Percentiles rank a stretch among this genome's conserved stretches.
phyloP scores from a whole-genome alignment of 345 rosid species.

The Excoecaria cochinchinensis region DNA sequence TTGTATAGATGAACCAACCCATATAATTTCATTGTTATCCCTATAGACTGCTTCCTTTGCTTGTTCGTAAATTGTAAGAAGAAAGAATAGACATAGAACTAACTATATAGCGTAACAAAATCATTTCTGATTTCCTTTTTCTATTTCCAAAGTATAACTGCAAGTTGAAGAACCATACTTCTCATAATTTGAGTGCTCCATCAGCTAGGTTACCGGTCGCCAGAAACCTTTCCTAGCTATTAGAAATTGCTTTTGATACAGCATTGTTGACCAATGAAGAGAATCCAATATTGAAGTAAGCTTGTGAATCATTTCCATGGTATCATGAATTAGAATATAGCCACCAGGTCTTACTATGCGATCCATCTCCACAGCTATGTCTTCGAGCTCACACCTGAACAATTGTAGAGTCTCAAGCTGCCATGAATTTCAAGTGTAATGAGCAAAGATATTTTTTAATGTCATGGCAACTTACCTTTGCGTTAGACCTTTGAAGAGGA shows the following conservation, averaged over 20 bases:
- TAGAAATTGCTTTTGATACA: conserved; percentile 62
- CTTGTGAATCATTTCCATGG: conserved; percentile 49
- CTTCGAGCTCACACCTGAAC: conserved; percentile 60
- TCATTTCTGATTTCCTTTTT: not conserved
- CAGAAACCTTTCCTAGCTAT: conserved; percentile 72
- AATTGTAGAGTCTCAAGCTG: conserved; percentile 2
- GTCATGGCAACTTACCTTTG: conserved; percentile 41
- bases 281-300: conserved; percentile 51
- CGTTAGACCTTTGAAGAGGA: conserved; percentile 45
- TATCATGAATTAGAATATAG: conserved; percentile 72
- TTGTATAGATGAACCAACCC: not conserved
- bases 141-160: not conserved
- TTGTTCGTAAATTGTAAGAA: not conserved
- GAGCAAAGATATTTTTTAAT: not conserved
- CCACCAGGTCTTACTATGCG: conserved; percentile 82
- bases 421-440: not conserved
- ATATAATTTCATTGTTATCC: not conserved
- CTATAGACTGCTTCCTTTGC: not conserved
- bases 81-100: not conserved
- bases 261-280: conserved; percentile 64
- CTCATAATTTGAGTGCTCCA: conserved; percentile 2
- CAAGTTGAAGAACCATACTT: not conserved
- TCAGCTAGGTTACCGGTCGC: conserved; percentile 82
- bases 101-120: not conserved
- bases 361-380: conserved; percentile 68